Conservation (phyloP, 1,284 basidiomycete species). For the Pseudozyma flocculosa region DNA sequence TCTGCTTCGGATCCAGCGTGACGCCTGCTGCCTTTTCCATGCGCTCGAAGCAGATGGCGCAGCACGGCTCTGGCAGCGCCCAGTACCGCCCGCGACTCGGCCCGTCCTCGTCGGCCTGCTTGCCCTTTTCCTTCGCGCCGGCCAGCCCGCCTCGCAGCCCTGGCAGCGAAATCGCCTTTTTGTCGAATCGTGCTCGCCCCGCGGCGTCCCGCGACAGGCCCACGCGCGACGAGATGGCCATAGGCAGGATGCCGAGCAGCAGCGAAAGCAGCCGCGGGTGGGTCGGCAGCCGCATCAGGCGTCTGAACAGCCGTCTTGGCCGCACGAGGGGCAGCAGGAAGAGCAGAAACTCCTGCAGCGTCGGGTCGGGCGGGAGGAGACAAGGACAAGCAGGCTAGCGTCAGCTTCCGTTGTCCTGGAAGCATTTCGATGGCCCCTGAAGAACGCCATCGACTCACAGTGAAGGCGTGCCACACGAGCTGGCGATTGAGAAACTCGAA, state of each 20-base stretch:
- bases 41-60: conserved; percentile 51
- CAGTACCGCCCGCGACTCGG: conserved; percentile 28
- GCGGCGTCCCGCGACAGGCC: conserved; percentile 32
- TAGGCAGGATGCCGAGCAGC: conserved; percentile 45
- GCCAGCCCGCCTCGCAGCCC: conserved; percentile 1
- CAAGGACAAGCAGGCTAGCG: too few relatives aligned
- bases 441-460: too few relatives aligned
- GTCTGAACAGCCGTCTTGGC: conserved; percentile 65
- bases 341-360: conserved; percentile 82
- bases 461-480: conserved; percentile 98
- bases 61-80: conserved; percentile 41
- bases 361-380: neutral
- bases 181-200: conserved; percentile 11
- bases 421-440: too few relatives aligned
- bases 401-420: too few relatives aligned
- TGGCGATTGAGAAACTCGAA: conserved; percentile 99
- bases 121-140: neutral
- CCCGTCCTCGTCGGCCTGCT: conserved; percentile 1
- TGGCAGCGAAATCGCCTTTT: conserved; percentile 18
- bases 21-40: conserved; percentile 42
- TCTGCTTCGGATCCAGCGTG: conserved; percentile 17
- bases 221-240: conserved; percentile 22
- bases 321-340: conserved; percentile 86
- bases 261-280: conserved; percentile 51
- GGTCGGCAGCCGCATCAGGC: conserved; percentile 61